phyloP scores from a whole-genome alignment of 2,329 filamentous ascomycete genomes.

The Diplodia corticola region DNA sequence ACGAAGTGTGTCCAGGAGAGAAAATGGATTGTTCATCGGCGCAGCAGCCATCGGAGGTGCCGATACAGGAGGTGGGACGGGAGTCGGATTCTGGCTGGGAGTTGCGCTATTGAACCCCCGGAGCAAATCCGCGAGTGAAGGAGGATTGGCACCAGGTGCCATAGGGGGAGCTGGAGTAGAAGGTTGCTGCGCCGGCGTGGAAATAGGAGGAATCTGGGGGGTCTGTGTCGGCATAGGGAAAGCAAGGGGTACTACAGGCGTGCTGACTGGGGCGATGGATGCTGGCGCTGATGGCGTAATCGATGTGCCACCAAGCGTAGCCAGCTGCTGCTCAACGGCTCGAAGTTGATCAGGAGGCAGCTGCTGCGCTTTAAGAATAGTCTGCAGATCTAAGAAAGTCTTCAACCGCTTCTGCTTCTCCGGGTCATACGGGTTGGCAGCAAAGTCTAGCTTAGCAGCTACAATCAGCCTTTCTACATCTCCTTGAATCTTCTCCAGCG shows the following conservation, averaged over 20 bases:
- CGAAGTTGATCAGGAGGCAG: constrained; percentile 79
- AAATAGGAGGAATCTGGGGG: constrained; percentile 31
- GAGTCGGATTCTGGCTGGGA: constrained; percentile 13
- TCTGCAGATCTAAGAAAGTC: constrained; percentile 82
- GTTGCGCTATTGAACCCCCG: constrained; percentile 17
- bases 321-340: constrained; percentile 81
- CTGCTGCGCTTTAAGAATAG: constrained; percentile 73
- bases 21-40: neutral
- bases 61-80: constrained; percentile 15
- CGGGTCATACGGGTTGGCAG: constrained; percentile 72
- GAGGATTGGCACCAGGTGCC: constrained; percentile 26
- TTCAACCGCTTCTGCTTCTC: constrained; percentile 77
- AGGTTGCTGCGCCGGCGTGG: constrained; percentile 24
- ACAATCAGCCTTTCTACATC: constrained; percentile 80
- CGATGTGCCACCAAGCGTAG: constrained; percentile 58
- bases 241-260: constrained; percentile 31
- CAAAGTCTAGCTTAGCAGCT: constrained; percentile 71
- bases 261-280: constrained; percentile 33
- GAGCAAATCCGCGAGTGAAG: constrained; percentile 26
- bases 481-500: constrained; percentile 68
- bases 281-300: constrained; percentile 27
- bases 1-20: constrained; percentile 17
- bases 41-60: constrained; percentile 10
- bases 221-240: constrained; percentile 30
- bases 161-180: constrained; percentile 33